These are phyloP conservation scores for Angophora floribunda DNA, from an alignment of 345 rosid genomes.

Conservation along the genomic window DNA sequence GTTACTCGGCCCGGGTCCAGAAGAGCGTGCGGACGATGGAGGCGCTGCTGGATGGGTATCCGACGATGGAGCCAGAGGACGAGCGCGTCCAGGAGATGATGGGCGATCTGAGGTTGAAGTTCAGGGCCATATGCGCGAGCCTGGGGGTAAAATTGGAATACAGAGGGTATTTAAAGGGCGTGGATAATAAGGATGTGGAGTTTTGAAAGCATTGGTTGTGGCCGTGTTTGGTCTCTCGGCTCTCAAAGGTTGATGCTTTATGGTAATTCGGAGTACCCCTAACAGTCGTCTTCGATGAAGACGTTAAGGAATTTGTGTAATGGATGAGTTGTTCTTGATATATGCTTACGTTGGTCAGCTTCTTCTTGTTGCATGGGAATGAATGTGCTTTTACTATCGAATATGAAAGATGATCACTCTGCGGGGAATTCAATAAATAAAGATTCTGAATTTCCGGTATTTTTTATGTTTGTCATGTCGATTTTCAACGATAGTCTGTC, in stretches of 20 bases:
- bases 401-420: neutral
- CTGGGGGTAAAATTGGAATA: slow-evolving; percentile 48
- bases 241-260: neutral
- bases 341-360: accelerated
- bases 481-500: neutral
- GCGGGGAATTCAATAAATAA: neutral
- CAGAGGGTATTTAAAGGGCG: slow-evolving; percentile 41
- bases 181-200: slow-evolving; percentile 31
- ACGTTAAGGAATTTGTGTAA: accelerated
- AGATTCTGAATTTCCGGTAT: neutral
- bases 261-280: neutral
- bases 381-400: neutral
- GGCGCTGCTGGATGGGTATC: slow-evolving; percentile 46
- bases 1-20: slow-evolving; percentile 45
- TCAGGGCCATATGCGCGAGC: slow-evolving; percentile 54
- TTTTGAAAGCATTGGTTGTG: slow-evolving; percentile 23
- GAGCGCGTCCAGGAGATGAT: slow-evolving; percentile 51
- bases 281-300: accelerated
- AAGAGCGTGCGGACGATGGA: slow-evolving; percentile 53
- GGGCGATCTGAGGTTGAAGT: slow-evolving; percentile 49
- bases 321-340: neutral
- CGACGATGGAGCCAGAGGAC: slow-evolving; percentile 58
- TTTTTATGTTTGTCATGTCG: neutral
- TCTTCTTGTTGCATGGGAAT: neutral
- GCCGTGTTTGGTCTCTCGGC: neutral